Conservation (phyloP, 257 asterid species). For the Solanum boliviense region DNA sequence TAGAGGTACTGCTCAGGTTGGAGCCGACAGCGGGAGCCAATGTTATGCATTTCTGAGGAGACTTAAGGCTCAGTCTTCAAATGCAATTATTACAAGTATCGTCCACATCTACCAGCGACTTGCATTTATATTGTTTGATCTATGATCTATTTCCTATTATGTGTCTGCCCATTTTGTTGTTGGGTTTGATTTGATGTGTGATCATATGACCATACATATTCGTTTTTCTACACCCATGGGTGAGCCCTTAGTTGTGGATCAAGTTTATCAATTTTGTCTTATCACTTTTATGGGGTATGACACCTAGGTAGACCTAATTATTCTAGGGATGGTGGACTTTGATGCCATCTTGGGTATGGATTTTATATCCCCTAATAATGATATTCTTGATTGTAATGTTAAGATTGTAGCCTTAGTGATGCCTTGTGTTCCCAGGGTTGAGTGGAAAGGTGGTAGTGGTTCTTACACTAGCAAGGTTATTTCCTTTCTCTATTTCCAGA, state of each 20-base stretch:
- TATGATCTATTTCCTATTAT: no score
- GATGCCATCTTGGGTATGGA: not conserved
- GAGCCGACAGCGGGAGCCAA: no score
- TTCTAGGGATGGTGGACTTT: not conserved
- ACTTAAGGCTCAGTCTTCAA: no score
- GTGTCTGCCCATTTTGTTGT: not conserved
- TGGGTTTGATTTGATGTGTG: not conserved
- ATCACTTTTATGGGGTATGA: not conserved
- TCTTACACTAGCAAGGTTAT: not conserved
- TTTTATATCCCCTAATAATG: not conserved
- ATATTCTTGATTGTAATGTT: not conserved
- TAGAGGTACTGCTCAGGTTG: no score
- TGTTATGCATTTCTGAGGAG: no score
- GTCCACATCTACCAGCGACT: no score
- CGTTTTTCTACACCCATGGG: not conserved
- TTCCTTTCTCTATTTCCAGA: not conserved
- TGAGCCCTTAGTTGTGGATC: not conserved
- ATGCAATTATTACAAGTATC: no score
- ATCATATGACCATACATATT: not conserved
- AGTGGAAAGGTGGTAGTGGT: not conserved
- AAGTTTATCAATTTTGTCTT: no score
- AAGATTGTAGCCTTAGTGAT: no score
- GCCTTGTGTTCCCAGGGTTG: not conserved
- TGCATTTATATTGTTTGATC: not conserved
- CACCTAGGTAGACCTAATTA: not conserved